phyloP scores from a whole-genome alignment of 2,329 filamentous ascomycete species.

The Colletotrichum costaricense region DNA sequence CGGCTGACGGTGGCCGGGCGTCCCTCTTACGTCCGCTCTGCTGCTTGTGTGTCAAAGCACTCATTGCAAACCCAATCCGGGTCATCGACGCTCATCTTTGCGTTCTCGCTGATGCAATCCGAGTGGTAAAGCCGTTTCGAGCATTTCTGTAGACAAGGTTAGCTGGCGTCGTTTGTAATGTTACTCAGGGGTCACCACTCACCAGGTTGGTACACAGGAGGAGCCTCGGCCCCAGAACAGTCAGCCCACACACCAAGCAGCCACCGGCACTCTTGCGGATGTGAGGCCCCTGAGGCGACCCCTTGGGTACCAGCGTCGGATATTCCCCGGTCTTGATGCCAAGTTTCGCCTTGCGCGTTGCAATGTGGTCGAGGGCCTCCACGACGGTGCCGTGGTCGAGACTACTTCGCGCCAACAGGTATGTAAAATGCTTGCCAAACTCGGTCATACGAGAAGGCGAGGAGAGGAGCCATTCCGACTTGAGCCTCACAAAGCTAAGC shows the following conservation, averaged over 20 bases:
- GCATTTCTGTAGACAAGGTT: slow-evolving; percentile 50
- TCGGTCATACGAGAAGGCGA: slow-evolving; percentile 61
- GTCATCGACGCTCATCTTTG: slow-evolving; percentile 44
- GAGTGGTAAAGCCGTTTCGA: slow-evolving; percentile 59
- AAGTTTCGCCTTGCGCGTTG: slow-evolving; percentile 51
- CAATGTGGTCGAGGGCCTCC: slow-evolving; percentile 55
- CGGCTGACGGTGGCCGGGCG: background rate
- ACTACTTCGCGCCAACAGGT: slow-evolving; percentile 61
- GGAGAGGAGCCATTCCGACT: slow-evolving; percentile 63
- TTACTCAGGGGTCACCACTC: slow-evolving; percentile 37
- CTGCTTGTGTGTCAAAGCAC: slow-evolving; percentile 9
- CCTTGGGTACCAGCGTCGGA: slow-evolving; percentile 35
- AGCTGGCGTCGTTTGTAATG: slow-evolving; percentile 26
- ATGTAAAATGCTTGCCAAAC: slow-evolving; percentile 65
- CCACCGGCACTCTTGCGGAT: slow-evolving; percentile 57
- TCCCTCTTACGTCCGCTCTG: slow-evolving; percentile 11
- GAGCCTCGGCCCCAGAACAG: slow-evolving; percentile 59
- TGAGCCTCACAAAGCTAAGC: slow-evolving; percentile 61
- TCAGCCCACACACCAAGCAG: slow-evolving; percentile 59
- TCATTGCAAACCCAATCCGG: slow-evolving; percentile 42
- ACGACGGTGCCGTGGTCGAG: slow-evolving; percentile 57
- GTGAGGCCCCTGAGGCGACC: slow-evolving; percentile 47
- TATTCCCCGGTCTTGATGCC: slow-evolving; percentile 19
- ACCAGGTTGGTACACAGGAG: slow-evolving; percentile 64
- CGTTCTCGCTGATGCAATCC: slow-evolving; percentile 52